Evolutionary conservation across 1,284 basidiomycete genomes (phyloP), one percentile per base, ranked within the genome.

Genomic region (Apiotrichum akiyoshidainum): DNA sequence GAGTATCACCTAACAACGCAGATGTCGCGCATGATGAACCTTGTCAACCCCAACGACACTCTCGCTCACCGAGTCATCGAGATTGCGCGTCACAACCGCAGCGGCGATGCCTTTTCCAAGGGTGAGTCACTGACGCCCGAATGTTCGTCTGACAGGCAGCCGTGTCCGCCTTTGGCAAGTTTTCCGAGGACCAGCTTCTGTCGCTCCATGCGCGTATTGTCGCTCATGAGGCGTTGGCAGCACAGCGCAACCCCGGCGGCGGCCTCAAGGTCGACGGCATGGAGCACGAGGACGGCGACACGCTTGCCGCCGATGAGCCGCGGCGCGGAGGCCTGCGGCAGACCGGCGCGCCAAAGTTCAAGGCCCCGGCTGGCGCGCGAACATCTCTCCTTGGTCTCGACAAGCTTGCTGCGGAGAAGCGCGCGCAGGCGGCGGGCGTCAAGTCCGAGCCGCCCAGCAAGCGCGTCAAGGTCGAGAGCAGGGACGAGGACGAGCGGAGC

Each of bases 341-440:
- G 49, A 79, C 78, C 17, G 88, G 87, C 5, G 82, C 81, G 72
- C 90, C 92, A 65, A 85, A 85, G 0, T 94, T 93, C 77, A 83
- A 84, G 54, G 81, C 85, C 68, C 90, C 90, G 0, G 82, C 83
- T 0, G 86, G 83, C 61, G 83, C 86, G 22, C 78, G 89, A 17
- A 86, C 84, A 0, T 95, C 92, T 2, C 68, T 90, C 1, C 83
- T 96, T 0, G 92, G 93, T 0, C 81, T 97, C 7, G 93, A 98
- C 73, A 83, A 83, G 37, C 82, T 97, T 2, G 93, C 94, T 0
- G 85, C 84, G 58, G 90, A 94, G 73, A 97, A 96, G 77, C 81
- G 89, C 48, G 85, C 83, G 14, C 74, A 78, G 40, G 84, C 86
- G 2, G 65, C 58, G 77, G 69, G 79, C 79, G 63, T 78, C 73